Conservation (phyloP, 352 stramenopile genomes). For the Globisporangium sylvaticum region DNA sequence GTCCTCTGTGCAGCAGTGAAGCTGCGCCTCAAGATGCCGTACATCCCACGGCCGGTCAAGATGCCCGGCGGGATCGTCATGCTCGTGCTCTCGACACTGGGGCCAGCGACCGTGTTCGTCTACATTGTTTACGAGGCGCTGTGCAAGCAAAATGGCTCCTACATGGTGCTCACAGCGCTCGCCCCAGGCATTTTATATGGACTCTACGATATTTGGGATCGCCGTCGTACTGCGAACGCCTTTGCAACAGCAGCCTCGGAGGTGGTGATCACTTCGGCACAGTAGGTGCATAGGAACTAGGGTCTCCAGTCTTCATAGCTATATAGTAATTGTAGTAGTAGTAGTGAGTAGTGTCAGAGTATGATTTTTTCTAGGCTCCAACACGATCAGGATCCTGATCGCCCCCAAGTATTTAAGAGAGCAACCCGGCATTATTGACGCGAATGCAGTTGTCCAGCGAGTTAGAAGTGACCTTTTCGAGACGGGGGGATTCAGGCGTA, state of each 20-base stretch:
- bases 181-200: not conserved
- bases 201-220: not conserved
- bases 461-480: not conserved
- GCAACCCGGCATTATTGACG: not conserved
- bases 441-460: not conserved
- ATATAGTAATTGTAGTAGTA: too few relatives aligned
- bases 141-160: not conserved
- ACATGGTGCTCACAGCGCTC: not conserved
- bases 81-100: slow-evolving; percentile 12
- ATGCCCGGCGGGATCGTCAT: slow-evolving; percentile 13
- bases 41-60: slow-evolving; percentile 34
- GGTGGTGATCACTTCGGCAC: not conserved
- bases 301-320: not conserved
- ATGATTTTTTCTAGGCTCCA: too few relatives aligned
- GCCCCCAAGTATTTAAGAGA: not conserved
- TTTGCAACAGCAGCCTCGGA: not conserved
- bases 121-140: slow-evolving; percentile 9
- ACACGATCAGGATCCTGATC: not conserved
- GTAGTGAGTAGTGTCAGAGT: too few relatives aligned
- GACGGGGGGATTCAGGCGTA: not conserved
- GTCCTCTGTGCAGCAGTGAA: slow-evolving; percentile 81
- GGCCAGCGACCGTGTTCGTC: slow-evolving; percentile 5
- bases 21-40: slow-evolving; percentile 42
- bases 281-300: not conserved
- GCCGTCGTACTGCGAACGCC: not conserved